Evolutionary conservation across 805 yeast genomes (phyloP).

Genomic region (Starmerella bombicola): DNA sequence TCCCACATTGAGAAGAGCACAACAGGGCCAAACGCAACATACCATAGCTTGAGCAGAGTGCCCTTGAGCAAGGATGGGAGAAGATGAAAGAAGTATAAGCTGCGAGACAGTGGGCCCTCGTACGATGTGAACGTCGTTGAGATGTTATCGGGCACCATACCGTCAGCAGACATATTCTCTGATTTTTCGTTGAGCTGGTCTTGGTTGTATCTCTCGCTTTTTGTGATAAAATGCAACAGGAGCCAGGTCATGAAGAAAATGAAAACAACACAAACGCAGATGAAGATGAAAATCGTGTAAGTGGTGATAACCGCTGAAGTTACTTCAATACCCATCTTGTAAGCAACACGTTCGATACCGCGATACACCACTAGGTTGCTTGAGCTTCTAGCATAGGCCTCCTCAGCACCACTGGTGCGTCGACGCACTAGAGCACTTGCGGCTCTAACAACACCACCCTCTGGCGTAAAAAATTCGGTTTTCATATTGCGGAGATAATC

Average conservation of each 20-base stretch:
- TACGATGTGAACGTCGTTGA: slow-evolving; percentile 5
- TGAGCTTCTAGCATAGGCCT: slow-evolving; percentile 21
- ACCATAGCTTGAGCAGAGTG: slow-evolving; percentile 60
- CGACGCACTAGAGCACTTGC: slow-evolving; percentile 12
- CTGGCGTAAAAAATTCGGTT: slow-evolving; percentile 4
- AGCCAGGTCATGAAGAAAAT: slow-evolving; percentile 45
- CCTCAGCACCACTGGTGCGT: slow-evolving; percentile 17
- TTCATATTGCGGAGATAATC: slow-evolving; percentile 7
- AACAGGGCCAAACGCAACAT: slow-evolving; percentile 76
- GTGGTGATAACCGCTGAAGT: slow-evolving; percentile 79
- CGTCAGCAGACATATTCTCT: background rate
- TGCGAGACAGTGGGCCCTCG: slow-evolving; percentile 9
- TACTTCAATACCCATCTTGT: slow-evolving; percentile 60
- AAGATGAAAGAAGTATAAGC: slow-evolving; percentile 35
- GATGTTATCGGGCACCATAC: slow-evolving; percentile 1
- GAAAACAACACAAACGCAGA: slow-evolving; percentile 60
- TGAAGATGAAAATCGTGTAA: slow-evolving; percentile 68
- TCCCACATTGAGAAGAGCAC: slow-evolving; percentile 77
- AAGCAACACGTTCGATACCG: slow-evolving; percentile 80
- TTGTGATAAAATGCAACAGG: slow-evolving; percentile 25
- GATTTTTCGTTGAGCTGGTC: slow-evolving; percentile 19
- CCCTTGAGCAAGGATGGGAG: slow-evolving; percentile 73
- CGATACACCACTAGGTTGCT: slow-evolving; percentile 50
- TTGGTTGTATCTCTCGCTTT: slow-evolving; percentile 33
- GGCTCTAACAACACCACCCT: background rate